Evolutionary conservation across 1,284 basidiomycete species (phyloP), one percentile per base, ranked within the genome.

Genomic region (Stereum hirsutum): DNA sequence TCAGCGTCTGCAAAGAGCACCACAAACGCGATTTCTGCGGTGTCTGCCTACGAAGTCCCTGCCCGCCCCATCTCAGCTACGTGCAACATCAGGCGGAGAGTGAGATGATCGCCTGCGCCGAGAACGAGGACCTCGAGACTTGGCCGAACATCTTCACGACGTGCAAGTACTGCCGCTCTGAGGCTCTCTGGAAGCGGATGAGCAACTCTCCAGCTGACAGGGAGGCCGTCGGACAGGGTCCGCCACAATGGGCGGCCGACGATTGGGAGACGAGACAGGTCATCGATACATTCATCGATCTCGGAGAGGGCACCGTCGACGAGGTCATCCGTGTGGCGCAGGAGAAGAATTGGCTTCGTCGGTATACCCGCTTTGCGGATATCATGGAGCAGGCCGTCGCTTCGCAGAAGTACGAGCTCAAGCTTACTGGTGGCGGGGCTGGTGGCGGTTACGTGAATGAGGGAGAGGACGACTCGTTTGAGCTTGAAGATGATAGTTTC

Each of bases 261-360:
- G 82, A 86, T 52, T 84, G 81, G 78, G 81, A 86, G 56, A 75
- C 78, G 34, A 69, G 78, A 37, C 70, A 70, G 51, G 61, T 64
- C 2, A 59, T 87, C 5, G 80, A 81, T 43, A 68, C 70, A 11
- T 87, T 83, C 60, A 58, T 87, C 33, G 82, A 85, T 42, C 63
- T 79, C 15, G 81, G 74, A 3, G 84, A 88, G 49, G 84, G 84
- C n/a, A 70, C 66, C 2, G 70, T 86, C 44, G 52, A 57, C 23
- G 77, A 82, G 37, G 75, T 86, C n/a, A 56, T 85, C 25, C 55
- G 54, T 33, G 56, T 78, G 21, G 78, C 78, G 23, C 65, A 73
- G 47, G 84, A 87, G 57, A 81, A 82, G 58, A 64, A 69, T 42
- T 88, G 84, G 84, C 57, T 87, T 38, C 64, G 75, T 33, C 68